Conservation (phyloP, 805 yeast species). For the Candida berthetii region DNA sequence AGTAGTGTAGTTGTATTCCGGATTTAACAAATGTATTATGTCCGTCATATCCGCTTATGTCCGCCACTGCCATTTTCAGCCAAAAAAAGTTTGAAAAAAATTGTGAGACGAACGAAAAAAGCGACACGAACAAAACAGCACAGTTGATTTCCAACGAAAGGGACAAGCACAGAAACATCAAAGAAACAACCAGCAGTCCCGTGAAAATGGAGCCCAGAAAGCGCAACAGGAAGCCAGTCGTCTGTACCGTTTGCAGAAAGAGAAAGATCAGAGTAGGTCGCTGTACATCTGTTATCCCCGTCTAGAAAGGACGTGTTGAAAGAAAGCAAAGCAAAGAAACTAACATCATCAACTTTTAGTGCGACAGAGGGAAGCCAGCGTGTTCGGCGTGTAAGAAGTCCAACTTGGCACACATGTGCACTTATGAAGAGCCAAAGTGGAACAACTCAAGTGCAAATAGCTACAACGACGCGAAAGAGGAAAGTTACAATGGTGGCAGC, state of each 20-base stretch:
- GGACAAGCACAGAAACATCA: too few species aligned
- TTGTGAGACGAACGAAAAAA: neutral
- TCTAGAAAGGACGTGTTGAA: neutral
- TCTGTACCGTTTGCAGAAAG: conserved; percentile 21
- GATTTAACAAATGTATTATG: neutral
- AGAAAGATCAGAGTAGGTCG: conserved; percentile 22
- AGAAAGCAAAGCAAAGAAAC: neutral
- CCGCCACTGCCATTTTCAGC: neutral
- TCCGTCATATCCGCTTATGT: neutral
- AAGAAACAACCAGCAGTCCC: neutral
- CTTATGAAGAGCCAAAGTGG: conserved; percentile 15
- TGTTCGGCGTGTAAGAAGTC: conserved; percentile 20
- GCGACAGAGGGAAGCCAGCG: conserved; percentile 20
- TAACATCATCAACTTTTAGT: conserved; percentile 9
- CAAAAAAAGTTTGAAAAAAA: too few species aligned
- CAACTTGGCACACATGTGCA: conserved; percentile 17
- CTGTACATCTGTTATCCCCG: neutral
- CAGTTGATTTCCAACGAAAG: too few species aligned
- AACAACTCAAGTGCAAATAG: neutral
- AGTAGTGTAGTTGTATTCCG: neutral
- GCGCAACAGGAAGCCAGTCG: conserved; percentile 20
- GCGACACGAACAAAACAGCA: neutral
- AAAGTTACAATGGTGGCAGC: neutral
- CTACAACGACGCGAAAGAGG: conserved; percentile 1
- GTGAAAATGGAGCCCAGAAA: conserved; percentile 3